Percentiles rank a stretch among this genome's conserved stretches.
phyloP scores from a whole-genome alignment of 2,329 filamentous ascomycete species.

The Xylariaceae sp. region DNA sequence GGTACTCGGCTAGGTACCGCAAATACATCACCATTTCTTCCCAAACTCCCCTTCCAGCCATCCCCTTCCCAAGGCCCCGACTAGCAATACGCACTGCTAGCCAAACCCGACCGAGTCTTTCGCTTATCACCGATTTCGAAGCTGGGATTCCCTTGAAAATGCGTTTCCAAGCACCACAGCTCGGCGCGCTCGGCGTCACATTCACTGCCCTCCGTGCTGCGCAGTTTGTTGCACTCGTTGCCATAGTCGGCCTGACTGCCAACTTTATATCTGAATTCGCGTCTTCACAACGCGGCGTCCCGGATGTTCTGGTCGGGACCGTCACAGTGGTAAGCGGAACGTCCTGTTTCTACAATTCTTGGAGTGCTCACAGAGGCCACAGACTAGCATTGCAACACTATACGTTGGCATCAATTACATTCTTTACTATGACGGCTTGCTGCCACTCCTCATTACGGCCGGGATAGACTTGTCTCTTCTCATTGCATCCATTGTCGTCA shows the following conservation, averaged over 20 bases:
- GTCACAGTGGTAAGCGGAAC: conserved; percentile 67
- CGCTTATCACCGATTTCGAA: conserved; percentile 38
- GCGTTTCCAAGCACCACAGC: conserved; percentile 46
- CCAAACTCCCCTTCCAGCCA: conserved; percentile 33
- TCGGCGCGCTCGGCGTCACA: conserved; percentile 73
- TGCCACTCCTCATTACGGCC: conserved; percentile 69
- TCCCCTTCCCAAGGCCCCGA: conserved; percentile 42
- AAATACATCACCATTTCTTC: conserved; percentile 32
- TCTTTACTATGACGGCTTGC: conserved; percentile 73
- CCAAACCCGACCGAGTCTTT: conserved; percentile 38
- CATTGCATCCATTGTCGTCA: conserved; percentile 74
- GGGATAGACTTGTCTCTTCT: conserved; percentile 67
- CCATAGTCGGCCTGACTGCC: conserved; percentile 75
- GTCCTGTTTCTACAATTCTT: neutral
- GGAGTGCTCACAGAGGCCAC: conserved; percentile 13
- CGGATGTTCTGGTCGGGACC: conserved; percentile 72
- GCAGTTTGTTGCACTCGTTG: conserved; percentile 68
- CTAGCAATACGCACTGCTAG: conserved; percentile 40
- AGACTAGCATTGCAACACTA: conserved; percentile 76
- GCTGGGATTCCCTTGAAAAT: conserved; percentile 37
- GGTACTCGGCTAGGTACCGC: conserved; percentile 21
- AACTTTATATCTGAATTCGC: conserved; percentile 82
- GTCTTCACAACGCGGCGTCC: conserved; percentile 60
- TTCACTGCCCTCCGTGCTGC: conserved; percentile 73
- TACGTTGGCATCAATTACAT: conserved; percentile 80